A percentile compares a stretch with the other conserved stretches of the same genome.
Conservation (phyloP, 1,284 basidiomycete species). For the Melampsora larici-populina region DNA sequence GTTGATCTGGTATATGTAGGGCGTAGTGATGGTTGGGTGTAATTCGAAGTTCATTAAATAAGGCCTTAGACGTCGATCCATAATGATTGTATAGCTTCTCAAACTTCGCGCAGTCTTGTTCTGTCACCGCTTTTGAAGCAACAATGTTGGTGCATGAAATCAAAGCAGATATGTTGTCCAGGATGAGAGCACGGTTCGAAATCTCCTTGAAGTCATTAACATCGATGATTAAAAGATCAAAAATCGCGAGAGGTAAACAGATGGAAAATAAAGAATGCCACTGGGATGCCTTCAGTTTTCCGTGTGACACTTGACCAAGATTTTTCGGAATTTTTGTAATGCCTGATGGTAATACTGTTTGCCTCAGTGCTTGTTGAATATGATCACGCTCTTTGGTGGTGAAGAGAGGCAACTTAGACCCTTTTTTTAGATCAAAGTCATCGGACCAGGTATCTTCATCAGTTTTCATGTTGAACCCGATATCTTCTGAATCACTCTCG, state of each 20-base stretch:
- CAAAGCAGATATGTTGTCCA: background rate
- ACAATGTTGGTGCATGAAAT: background rate
- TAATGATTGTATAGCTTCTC: background rate
- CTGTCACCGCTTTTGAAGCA: background rate
- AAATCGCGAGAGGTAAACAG: background rate
- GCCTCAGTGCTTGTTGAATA: background rate
- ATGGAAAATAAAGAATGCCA: background rate
- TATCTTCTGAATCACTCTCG: background rate
- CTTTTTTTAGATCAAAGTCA: background rate
- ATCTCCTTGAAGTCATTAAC: background rate
- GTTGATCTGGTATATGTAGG: background rate
- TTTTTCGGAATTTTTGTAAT: background rate
- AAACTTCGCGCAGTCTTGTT: background rate
- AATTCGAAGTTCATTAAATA: background rate
- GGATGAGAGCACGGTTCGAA: background rate
- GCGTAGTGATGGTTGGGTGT: background rate
- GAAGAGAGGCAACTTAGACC: background rate
- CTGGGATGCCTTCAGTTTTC: slow-evolving; percentile 5
- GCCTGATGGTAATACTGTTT: background rate
- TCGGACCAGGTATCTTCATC: background rate
- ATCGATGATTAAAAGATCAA: background rate
- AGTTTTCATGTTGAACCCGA: background rate
- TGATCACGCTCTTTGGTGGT: background rate
- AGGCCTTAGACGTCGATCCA: background rate
- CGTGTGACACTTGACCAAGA: background rate